Conservation (phyloP, 805 yeast species). For the Saturnispora dispora region DNA sequence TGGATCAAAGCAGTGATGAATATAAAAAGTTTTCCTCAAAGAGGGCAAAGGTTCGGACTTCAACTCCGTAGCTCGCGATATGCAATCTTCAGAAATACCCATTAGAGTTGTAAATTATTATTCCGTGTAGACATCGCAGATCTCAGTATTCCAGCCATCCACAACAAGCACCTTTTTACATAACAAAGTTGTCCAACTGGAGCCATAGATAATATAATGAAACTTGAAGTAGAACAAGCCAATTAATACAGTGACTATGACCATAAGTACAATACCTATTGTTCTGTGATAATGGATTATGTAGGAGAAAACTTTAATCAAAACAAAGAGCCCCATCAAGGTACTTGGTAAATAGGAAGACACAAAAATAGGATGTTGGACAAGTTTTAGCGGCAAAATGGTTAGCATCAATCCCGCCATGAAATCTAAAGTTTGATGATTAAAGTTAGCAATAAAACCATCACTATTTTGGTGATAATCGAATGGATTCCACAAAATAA, state of each 20-base stretch:
- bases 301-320: constrained; percentile 38
- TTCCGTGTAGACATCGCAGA: constrained; percentile 8
- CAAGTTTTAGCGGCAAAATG: constrained; percentile 43
- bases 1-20: background rate
- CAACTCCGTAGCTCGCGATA: background rate
- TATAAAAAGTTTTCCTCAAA: background rate
- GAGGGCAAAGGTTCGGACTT: background rate
- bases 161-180: constrained; percentile 27
- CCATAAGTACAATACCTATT: constrained; percentile 24
- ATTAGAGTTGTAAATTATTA: background rate
- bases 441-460: constrained; percentile 14
- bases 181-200: constrained; percentile 33
- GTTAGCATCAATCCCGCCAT: constrained; percentile 51
- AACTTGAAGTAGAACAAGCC: constrained; percentile 24
- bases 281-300: constrained; percentile 24
- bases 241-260: constrained; percentile 15
- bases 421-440: constrained; percentile 27
- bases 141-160: constrained; percentile 12
- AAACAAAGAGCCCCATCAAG: constrained; percentile 38
- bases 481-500: constrained; percentile 19
- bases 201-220: constrained; percentile 40
- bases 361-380: constrained; percentile 32
- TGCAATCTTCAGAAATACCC: constrained; percentile 1
- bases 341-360: constrained; percentile 44
- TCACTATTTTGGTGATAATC: background rate